A percentile compares a stretch with the other conserved stretches of the same genome.
These are phyloP conservation scores for Cyathus striatus DNA, from an alignment of 768 basidiomycete species.

Conservation along the genomic window DNA sequence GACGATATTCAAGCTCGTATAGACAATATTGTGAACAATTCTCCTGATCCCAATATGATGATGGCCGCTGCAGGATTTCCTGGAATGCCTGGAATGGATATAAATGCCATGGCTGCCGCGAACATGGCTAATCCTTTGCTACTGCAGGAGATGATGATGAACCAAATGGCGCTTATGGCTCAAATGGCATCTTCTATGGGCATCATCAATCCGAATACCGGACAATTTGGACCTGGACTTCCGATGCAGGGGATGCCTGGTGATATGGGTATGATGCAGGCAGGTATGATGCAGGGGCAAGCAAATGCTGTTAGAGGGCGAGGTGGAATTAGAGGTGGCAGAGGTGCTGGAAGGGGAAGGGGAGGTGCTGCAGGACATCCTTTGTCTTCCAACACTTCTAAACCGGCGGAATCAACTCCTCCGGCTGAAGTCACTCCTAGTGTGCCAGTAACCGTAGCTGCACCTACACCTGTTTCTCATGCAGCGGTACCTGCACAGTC, in stretches of 20 bases:
- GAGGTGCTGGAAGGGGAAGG: conserved; percentile 14
- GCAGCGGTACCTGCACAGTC: conserved; percentile 13
- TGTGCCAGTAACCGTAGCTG: conserved; percentile 11
- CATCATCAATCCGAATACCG: conserved; percentile 58
- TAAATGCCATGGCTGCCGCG: conserved; percentile 48
- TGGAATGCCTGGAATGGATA: conserved; percentile 51
- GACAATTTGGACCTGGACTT: conserved; percentile 53
- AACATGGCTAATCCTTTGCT: conserved; percentile 61
- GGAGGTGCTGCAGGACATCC: conserved; percentile 1
- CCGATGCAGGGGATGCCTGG: conserved; percentile 55
- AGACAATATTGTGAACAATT: conserved; percentile 65
- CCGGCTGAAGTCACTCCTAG: not conserved
- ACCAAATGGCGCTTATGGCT: conserved; percentile 89
- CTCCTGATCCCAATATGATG: conserved; percentile 54
- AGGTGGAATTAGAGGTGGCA: conserved; percentile 45
- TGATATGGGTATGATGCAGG: conserved; percentile 49
- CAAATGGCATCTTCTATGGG: conserved; percentile 87
- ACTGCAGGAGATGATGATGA: conserved; percentile 89
- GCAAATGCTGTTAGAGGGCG: conserved; percentile 34
- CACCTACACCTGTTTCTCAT: conserved; percentile 22
- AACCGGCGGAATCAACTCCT: conserved; percentile 10
- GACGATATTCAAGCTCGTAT: conserved; percentile 80
- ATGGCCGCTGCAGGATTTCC: conserved; percentile 42
- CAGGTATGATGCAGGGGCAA: conserved; percentile 30
- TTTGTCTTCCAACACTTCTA: conserved; percentile 3